phyloP scores from a whole-genome alignment of 306 rosid species.

The Quercus wislizeni region DNA sequence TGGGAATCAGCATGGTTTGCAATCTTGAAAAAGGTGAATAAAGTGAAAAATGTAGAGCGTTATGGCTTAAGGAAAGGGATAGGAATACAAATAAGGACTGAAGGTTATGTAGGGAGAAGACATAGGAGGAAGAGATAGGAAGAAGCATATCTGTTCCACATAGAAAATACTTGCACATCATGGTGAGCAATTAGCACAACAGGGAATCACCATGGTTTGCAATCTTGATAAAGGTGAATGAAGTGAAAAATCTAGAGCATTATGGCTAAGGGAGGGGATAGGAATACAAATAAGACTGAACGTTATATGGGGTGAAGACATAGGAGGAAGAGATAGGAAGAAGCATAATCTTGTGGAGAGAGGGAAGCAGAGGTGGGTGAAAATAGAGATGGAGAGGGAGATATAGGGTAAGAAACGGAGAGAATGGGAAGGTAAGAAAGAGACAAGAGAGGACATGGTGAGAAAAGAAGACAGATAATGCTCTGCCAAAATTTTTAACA shows the following conservation, averaged over 20 bases:
- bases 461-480: not conserved
- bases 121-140: too few relatives aligned
- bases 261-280: not conserved
- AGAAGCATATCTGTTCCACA: not conserved
- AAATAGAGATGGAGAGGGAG: not conserved
- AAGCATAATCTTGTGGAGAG: too few relatives aligned
- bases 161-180: not conserved
- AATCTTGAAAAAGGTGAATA: not conserved
- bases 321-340: not conserved
- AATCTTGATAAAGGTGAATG: not conserved
- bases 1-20: not conserved
- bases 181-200: not conserved
- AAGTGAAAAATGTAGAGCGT: not conserved
- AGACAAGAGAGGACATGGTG: not conserved
- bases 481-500: not conserved
- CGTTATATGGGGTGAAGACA: not conserved
- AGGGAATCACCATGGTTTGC: not conserved
- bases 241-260: not conserved
- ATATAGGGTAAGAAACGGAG: not conserved
- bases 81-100: not conserved
- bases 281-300: not conserved
- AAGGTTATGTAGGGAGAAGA: not conserved
- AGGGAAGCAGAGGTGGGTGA: not conserved
- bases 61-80: not conserved
- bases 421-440: not conserved